Evolutionary conservation across 768 basidiomycete species (phyloP).

Genomic region (Mycena maculata): DNA sequence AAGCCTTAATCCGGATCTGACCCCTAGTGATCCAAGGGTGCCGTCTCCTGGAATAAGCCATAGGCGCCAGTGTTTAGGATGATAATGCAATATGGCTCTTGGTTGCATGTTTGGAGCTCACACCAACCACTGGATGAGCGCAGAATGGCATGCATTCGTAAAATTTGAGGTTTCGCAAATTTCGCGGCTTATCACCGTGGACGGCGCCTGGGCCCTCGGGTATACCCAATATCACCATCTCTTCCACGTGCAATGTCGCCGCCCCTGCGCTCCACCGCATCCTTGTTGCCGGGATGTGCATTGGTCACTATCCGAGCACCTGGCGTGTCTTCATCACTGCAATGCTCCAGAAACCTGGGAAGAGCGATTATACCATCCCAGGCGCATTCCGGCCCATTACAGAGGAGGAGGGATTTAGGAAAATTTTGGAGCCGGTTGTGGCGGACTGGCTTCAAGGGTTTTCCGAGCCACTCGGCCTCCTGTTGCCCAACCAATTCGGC

Average conservation of each 20-base stretch:
- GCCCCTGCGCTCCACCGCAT: background rate
- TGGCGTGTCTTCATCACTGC: background rate
- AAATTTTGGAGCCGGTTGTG: background rate
- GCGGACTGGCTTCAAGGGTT: background rate
- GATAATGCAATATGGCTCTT: too few relatives aligned
- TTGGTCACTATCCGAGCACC: background rate
- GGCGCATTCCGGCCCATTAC: background rate
- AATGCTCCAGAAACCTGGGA: background rate
- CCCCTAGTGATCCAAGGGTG: too few relatives aligned
- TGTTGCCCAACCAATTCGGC: background rate
- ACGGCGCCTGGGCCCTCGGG: background rate
- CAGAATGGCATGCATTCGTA: too few relatives aligned
- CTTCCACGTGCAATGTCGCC: background rate
- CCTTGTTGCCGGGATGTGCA: background rate
- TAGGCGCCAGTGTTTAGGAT: too few relatives aligned
- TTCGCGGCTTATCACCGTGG: background rate
- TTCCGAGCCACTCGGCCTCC: background rate
- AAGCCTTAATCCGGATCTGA: too few relatives aligned
- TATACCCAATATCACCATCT: background rate
- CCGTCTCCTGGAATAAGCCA: too few relatives aligned
- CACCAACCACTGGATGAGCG: too few relatives aligned
- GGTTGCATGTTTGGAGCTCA: too few relatives aligned
- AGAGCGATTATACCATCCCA: background rate
- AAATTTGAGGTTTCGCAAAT: too few relatives aligned
- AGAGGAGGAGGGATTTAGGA: background rate